Conservation (phyloP, 2,329 filamentous ascomycete species). For the Bipolaris bicolor region DNA sequence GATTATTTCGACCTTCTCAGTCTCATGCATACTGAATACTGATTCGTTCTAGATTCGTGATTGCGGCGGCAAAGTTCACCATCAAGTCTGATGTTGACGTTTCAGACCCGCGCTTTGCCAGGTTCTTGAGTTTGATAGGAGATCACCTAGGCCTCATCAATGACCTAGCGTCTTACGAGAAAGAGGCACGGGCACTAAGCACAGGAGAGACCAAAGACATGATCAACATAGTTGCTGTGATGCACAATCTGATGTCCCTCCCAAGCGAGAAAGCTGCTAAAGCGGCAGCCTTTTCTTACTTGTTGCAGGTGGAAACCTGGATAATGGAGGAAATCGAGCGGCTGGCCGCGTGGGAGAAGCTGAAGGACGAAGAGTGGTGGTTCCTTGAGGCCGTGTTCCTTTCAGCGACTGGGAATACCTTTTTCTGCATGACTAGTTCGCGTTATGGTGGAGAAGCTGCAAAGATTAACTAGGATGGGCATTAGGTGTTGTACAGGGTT, state of each 20-base stretch:
- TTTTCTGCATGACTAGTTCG: constrained; percentile 1
- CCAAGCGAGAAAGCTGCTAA: background rate
- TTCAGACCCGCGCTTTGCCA: background rate
- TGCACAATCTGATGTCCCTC: background rate
- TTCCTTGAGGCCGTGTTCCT: background rate
- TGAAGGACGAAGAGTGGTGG: background rate
- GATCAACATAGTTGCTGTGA: background rate
- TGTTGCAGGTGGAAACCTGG: background rate
- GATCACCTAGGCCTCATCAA: background rate
- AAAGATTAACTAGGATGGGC: too few relatives aligned
- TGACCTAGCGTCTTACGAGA: background rate
- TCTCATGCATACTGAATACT: too few relatives aligned
- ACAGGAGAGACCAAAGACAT: background rate
- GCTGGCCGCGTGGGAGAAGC: background rate
- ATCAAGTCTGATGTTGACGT: constrained; percentile 10
- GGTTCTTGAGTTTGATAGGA: background rate
- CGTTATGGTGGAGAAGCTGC: background rate
- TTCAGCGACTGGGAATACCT: background rate
- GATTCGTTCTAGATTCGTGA: too few relatives aligned
- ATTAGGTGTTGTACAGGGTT: too few relatives aligned
- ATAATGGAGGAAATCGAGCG: background rate
- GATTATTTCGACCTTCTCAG: too few relatives aligned
- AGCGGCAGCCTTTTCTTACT: background rate
- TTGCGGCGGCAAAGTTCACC: constrained; percentile 49
- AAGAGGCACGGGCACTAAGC: background rate